Base-by-base conservation (phyloP, 352 stramenopile genomes). In the Globisporangium rhizosaccharum region DNA sequence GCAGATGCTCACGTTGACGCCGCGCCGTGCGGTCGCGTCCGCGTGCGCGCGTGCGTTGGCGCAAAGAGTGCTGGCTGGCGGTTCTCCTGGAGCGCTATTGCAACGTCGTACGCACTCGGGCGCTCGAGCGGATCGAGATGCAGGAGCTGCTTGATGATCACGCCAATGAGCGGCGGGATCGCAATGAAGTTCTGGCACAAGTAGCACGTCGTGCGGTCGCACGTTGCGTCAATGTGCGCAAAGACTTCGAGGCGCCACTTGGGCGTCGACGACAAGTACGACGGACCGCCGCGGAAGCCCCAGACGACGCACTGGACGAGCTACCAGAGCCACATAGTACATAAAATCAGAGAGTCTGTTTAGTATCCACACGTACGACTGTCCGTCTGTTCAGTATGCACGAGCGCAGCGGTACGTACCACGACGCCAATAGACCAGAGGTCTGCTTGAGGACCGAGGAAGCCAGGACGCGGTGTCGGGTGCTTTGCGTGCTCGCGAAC, bases 341-440 rank as follows among this genome's bases (percentile, higher is more conserved):
- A 49, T 28, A 44, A 23, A 64, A 30, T 36, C 25, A 28, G 15
- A 28, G 15, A 50, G 50, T 42, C 56, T 5, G n/a, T 26, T 18
- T 8, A 65, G 15, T n/a, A 26, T 23, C 46, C 1, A 39, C 11
- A 17, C 6, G 6, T 9, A 10, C 30, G 30, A 36, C 5, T 36
- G 30, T 36, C 6, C 30, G 9, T 36, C 5, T 9, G 30, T 36
- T 36, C 9, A 0, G 30, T 36, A 36, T 36, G 5, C 5, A 36
- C 30, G 30, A 5, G 2, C 6, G 10, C 17, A 64, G 18, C 30
- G 18, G 2, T 15, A 84, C 79, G 61, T 67, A 94, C 85, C 70
- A 94, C 83, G 9, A 94, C 85, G 7, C 85, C 85, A 11, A 80
- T 78, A 6, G 82, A 78, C 79, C 82, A 94, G 63, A 94, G 76